Evolutionary conservation across 2,329 filamentous ascomycete species (phyloP), one percentile per base, ranked within the genome.

Genomic region (Helminthosporium solani): DNA sequence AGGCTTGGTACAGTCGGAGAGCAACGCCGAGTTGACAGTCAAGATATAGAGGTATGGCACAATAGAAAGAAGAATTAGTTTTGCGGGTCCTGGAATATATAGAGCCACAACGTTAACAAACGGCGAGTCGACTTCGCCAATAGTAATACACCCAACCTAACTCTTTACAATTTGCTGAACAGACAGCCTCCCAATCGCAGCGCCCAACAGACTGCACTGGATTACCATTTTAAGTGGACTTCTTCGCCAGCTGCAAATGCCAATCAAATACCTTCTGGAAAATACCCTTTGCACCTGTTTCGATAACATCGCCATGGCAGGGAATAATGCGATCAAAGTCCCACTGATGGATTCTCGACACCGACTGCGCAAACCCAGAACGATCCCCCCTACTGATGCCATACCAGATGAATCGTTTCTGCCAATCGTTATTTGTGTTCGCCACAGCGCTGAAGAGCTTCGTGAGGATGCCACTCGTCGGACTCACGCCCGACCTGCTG

Each of bases 251-350:
- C 20, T 81, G 74, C 63, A 95, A 67, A 74, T 95, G 88, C 90
- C 91, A 96, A 60, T 80, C 80, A 71, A 95, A 89, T 11, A 95
- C 78, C 68, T 87, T 88, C 60, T 79, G 75, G 56, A 92, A 95
- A 14, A 88, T 75, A 9, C 79, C 79, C 77, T 95, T 96, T 8
- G 81, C 90, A 3, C 77, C 80, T 1, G 67, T 79, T 68, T 94
- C 86, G 55, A 97, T 84, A 14, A 88, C 85, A 73, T 99, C 94
- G 7, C 94, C 94, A 71, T 99, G 94, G 68, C 92, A 97, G 0
- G 92, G 90, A 49, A 99, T 84, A 40, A 97, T 78, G 31, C 84
- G 84, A 54, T 86, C 82, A 66, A 96, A 96, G 47, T 92, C 86
- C 92, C 92, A 99, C 44, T 71, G 67, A 42, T 83, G 76, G 52